Evolutionary conservation across 208 protist genomes (phyloP).

Genomic region (Trypanosoma vivax): DNA sequence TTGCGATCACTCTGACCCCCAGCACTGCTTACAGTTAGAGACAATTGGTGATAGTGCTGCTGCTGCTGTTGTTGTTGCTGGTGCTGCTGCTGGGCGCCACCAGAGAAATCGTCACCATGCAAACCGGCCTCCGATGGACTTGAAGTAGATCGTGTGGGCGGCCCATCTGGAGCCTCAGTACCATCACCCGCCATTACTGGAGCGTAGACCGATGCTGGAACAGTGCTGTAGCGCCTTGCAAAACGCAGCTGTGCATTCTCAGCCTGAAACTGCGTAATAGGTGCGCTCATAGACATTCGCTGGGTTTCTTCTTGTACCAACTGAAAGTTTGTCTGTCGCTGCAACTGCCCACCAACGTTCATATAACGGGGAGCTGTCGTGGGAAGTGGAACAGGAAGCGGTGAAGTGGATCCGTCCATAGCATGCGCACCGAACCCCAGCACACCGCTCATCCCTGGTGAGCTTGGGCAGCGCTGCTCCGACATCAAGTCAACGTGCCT

Average conservation of each 20-base stretch:
- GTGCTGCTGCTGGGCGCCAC: background rate
- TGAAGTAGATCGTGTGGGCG: background rate
- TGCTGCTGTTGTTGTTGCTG: background rate
- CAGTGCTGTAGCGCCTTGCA: slow-evolving; percentile 46
- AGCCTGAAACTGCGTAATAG: slow-evolving; percentile 19
- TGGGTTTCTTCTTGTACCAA: slow-evolving; percentile 18
- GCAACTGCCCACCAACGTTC: slow-evolving; percentile 69
- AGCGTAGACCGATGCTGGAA: slow-evolving; percentile 43
- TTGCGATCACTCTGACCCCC: background rate
- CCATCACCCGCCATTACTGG: background rate
- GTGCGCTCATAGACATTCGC: slow-evolving; percentile 8
- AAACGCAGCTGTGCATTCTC: slow-evolving; percentile 64
- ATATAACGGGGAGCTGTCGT: slow-evolving; percentile 53
- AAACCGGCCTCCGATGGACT: background rate
- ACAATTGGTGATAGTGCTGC: background rate
- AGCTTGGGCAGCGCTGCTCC: background rate
- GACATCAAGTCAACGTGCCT: background rate
- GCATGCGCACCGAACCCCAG: background rate
- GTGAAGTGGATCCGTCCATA: background rate
- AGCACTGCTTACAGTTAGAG: background rate
- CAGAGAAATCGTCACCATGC: background rate
- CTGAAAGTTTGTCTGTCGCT: slow-evolving; percentile 37
- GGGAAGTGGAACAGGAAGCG: too few relatives aligned
- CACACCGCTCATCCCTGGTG: background rate
- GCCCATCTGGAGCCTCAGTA: background rate